Percentiles rank a stretch among this genome's conserved stretches.
These are phyloP conservation scores for Inga leiocalycina DNA, from an alignment of 306 rosid species.

Conservation along the genomic window DNA sequence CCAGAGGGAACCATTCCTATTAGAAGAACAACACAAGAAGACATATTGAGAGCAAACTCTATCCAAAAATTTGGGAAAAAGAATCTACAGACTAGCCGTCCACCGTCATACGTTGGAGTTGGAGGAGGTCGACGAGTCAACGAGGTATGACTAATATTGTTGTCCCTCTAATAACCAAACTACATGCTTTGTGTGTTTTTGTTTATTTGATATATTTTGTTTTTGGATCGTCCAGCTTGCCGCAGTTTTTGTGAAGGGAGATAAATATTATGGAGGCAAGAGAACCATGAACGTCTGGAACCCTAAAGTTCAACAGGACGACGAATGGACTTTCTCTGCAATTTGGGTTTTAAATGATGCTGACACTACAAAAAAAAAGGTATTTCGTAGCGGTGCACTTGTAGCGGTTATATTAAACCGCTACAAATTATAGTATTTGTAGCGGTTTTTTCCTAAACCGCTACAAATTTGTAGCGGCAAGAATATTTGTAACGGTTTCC, in stretches of 20 bases:
- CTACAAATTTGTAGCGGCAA: too few relatives aligned
- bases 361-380: too few relatives aligned
- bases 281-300: slow-evolving; percentile 61
- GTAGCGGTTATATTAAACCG: too few relatives aligned
- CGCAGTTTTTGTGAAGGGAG: slow-evolving; percentile 51
- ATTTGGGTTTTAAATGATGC: slow-evolving; percentile 50
- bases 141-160: too few relatives aligned
- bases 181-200: too few relatives aligned
- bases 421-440: too few relatives aligned
- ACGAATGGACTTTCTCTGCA: slow-evolving; percentile 55
- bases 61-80: neutral
- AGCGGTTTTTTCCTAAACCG: too few relatives aligned
- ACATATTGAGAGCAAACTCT: neutral
- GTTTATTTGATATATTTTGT: neutral
- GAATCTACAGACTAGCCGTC: neutral
- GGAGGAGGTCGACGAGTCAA: too few relatives aligned
- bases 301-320: slow-evolving; percentile 45
- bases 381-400: too few relatives aligned
- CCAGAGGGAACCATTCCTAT: slow-evolving; percentile 52
- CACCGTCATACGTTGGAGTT: too few relatives aligned
- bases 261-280: slow-evolving; percentile 51
- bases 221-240: slow-evolving; percentile 51
- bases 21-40: neutral
- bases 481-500: too few relatives aligned
- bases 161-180: too few relatives aligned